Conservation (phyloP, 768 basidiomycete genomes). For the Psilocybe subaeruginosa region DNA sequence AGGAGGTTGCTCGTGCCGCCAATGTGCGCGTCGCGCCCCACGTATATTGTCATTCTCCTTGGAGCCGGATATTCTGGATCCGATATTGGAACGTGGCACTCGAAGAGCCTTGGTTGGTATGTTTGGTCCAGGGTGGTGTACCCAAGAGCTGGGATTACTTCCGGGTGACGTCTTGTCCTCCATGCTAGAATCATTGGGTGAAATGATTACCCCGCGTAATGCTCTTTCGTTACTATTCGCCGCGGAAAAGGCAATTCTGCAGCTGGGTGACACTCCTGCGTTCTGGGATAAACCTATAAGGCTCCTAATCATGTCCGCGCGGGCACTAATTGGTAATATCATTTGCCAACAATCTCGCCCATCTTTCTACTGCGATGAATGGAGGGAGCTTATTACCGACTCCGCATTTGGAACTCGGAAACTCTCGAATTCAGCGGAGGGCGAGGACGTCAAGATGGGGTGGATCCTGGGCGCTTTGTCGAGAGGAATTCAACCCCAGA, state of each 20-base stretch:
- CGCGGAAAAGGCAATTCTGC: neutral
- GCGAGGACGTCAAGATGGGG: neutral
- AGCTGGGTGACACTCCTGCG: neutral
- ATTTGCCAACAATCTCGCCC: neutral
- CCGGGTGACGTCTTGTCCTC: neutral
- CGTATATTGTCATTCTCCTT: neutral
- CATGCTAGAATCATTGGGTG: neutral
- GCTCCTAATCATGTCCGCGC: neutral
- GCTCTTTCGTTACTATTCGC: conserved; percentile 1
- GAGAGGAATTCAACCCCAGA: neutral
- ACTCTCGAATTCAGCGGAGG: neutral
- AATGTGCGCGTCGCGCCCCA: neutral
- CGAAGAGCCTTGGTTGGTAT: neutral
- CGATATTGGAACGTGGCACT: neutral
- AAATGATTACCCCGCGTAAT: neutral
- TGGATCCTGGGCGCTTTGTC: neutral
- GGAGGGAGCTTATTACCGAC: neutral
- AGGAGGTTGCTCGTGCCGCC: neutral
- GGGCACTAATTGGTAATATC: neutral
- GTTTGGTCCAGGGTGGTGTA: conserved; percentile 5
- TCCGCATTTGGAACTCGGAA: neutral
- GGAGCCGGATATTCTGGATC: neutral
- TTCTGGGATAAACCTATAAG: neutral
- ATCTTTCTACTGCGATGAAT: neutral
- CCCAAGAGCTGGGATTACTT: neutral